Evolutionary conservation across 2,329 filamentous ascomycete genomes (phyloP).

Genomic region (Emergomyces pasteurianus): DNA sequence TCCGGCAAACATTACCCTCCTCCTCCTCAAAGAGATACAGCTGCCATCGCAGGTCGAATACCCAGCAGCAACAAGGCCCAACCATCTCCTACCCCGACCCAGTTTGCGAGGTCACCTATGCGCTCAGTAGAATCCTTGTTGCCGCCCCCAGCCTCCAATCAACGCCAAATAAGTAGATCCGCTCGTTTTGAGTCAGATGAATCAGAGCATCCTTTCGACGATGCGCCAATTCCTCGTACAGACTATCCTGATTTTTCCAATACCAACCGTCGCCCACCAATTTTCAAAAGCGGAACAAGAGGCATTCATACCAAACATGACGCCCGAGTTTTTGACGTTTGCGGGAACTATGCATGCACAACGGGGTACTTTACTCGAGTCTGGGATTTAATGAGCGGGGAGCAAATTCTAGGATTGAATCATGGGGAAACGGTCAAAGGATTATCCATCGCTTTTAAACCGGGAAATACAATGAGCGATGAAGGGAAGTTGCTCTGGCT

Average conservation of each 20-base stretch:
- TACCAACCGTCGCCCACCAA: conserved; percentile 72
- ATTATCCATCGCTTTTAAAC: conserved; percentile 74
- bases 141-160: conserved; percentile 1
- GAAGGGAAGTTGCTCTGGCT: conserved; percentile 81
- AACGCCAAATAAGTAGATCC: conserved; percentile 4
- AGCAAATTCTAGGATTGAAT: conserved; percentile 64
- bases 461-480: conserved; percentile 60
- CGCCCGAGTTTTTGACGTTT: conserved; percentile 73
- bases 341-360: conserved; percentile 76
- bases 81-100: conserved; percentile 9
- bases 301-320: conserved; percentile 82
- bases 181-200: conserved; percentile 39
- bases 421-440: conserved; percentile 79
- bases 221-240: conserved; percentile 41
- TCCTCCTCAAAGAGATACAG: conserved; percentile 20
- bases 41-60: conserved; percentile 10
- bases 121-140: conserved; percentile 17
- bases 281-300: conserved; percentile 56
- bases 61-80: conserved; percentile 5
- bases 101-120: conserved; percentile 18
- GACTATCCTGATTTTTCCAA: conserved; percentile 76
- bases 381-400: conserved; percentile 75
- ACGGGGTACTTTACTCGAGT: conserved; percentile 77
- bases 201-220: conserved; percentile 31
- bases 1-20: conserved; percentile 18